Base-by-base conservation (phyloP, 1,139 yeast genomes). In the Suhomyces anneliseae region DNA sequence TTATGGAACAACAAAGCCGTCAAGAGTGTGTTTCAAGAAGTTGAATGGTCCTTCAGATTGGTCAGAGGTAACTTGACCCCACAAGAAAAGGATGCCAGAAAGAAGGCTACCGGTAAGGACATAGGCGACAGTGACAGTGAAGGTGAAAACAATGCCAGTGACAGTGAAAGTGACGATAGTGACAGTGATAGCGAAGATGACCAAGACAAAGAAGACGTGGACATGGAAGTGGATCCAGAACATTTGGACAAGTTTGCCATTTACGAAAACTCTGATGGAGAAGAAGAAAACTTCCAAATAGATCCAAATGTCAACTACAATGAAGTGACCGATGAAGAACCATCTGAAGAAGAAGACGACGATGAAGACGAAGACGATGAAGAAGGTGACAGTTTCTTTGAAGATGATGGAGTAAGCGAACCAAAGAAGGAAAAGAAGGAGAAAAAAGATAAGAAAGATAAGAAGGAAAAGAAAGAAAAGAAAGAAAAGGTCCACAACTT, bases 311-410 rank as follows among this genome's bases (percentile, higher is more conserved):
- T 81, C 4, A 69, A 81, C 54, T 83, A 84, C 58, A 82, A 81
- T 55, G 81, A 82, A 57, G 74, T 82, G 6, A 83, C 87, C 0
- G 88, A 83, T 56, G 84, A 81, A 53, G 87, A 82, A 50, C 76
- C 79, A 11, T 70, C 78, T 39, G 77, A 64, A n/a, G 69, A 59
- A 1, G 76, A 66, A 15, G 66, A 55, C 7, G 52, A 51, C 2
- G 43, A 34, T 9, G 62, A 48, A 40, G 45, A 42, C 26, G 46
- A 38, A 15, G 59, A 59, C 39, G 60, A 54, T 31, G 62, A 58
- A 9, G 31, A 33, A 36, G 54, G 60, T 46, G 82, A 74, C 49
- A 73, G 73, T 43, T 78, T 77, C 54, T 72, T 68, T 46, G 71
- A 69, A 38, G 68, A 63, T 8, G 59, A 42, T 27, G 45, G 50